Percentiles rank a stretch among this genome's conserved stretches.
Evolutionary conservation across 2,329 filamentous ascomycete species (phyloP).

Genomic region (Neonectria coccinea): DNA sequence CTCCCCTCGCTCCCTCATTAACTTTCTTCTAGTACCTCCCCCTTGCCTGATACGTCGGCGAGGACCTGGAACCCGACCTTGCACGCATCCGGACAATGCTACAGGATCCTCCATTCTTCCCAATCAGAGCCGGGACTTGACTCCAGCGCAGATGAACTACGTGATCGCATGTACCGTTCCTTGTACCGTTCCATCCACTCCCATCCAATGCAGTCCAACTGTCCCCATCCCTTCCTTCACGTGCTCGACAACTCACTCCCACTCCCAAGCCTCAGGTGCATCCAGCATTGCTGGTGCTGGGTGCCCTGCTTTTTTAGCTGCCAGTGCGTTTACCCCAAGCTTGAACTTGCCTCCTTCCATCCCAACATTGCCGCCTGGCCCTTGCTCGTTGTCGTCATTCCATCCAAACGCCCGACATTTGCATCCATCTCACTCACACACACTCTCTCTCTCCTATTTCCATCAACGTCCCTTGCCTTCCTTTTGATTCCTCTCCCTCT

Average conservation of each 20-base stretch:
- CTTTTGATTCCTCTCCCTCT: not conserved
- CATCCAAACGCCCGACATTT: slow-evolving; percentile 8
- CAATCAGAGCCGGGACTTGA: not conserved
- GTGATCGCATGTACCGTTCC: slow-evolving; percentile 3
- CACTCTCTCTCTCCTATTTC: slow-evolving; percentile 25
- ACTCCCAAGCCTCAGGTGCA: not conserved
- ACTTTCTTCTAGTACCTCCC: slow-evolving; percentile 6
- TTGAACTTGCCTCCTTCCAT: slow-evolving; percentile 4
- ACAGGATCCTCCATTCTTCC: not conserved
- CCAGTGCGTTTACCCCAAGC: not conserved
- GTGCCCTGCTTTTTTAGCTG: slow-evolving; percentile 7
- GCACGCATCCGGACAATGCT: slow-evolving; percentile 11
- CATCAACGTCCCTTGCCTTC: slow-evolving; percentile 3
- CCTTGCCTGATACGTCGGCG: slow-evolving; percentile 17
- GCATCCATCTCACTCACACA: not conserved
- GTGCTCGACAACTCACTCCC: slow-evolving; percentile 8
- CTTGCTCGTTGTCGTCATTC: slow-evolving; percentile 25
- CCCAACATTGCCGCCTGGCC: slow-evolving; percentile 8
- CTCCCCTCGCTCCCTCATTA: not conserved
- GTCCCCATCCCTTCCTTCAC: slow-evolving; percentile 7
- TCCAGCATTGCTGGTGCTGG: not conserved
- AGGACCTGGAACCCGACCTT: slow-evolving; percentile 12
- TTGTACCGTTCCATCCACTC: not conserved
- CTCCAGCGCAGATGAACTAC: not conserved
- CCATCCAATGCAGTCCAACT: not conserved